These are phyloP conservation scores for Leishmania lainsoni DNA, from an alignment of 208 protist species.

Conservation along the genomic window DNA sequence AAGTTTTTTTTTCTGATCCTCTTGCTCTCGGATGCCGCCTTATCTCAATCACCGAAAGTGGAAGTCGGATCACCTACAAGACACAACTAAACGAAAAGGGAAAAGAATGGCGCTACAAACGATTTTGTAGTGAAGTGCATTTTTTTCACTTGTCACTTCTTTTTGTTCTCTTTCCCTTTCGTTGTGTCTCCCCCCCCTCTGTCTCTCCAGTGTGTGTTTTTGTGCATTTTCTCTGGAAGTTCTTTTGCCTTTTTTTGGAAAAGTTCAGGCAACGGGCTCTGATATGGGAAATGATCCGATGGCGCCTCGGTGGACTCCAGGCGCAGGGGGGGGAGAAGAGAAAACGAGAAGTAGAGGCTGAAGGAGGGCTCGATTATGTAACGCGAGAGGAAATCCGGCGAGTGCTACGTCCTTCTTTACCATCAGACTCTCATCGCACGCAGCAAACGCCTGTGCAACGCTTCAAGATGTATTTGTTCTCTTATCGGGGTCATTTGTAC, in stretches of 20 bases:
- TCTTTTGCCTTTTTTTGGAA: not conserved
- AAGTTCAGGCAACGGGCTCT: not conserved
- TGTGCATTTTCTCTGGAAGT: too few species aligned
- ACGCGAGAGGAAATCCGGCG: not conserved
- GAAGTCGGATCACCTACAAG: not conserved
- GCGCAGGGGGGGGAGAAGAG: not conserved
- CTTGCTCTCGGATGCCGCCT: not conserved
- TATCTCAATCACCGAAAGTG: not conserved
- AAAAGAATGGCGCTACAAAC: not conserved
- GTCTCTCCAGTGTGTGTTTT: too few species aligned
- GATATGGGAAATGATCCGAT: not conserved
- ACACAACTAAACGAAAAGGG: not conserved
- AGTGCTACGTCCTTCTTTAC: too few species aligned
- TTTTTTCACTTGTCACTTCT: not conserved
- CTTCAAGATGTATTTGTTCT: not conserved
- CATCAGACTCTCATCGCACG: not conserved
- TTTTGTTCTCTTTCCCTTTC: too few species aligned
- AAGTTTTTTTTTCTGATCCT: too few species aligned
- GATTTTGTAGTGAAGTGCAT: not conserved
- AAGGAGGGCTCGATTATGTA: not conserved
- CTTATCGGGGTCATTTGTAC: not conserved
- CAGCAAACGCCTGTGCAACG: not conserved
- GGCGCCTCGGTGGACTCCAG: not conserved
- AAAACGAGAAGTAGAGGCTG: too few species aligned
- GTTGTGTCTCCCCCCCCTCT: too few species aligned